Evolutionary conservation across 352 stramenopile species (phyloP).

Genomic region (Globisporangium alternatum): DNA sequence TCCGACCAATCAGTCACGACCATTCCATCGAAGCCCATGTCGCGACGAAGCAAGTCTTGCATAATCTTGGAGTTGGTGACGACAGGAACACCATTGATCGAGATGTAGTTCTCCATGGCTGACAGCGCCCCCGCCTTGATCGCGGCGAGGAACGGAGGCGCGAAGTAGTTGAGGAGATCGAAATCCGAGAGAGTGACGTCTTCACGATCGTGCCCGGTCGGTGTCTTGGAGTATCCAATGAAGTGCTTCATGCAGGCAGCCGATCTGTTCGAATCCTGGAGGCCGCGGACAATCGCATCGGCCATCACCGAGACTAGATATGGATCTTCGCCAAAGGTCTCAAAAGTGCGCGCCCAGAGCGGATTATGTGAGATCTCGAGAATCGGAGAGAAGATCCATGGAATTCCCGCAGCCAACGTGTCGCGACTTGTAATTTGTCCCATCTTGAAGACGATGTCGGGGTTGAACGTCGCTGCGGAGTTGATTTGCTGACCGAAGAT

Average conservation of each 20-base stretch:
- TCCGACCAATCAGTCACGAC: conserved; percentile 92
- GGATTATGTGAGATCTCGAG: conserved; percentile 86
- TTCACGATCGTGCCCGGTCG: conserved; percentile 77
- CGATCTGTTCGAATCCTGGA: conserved; percentile 66
- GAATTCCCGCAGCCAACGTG: conserved; percentile 83
- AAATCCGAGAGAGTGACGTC: conserved; percentile 73
- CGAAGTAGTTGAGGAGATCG: conserved; percentile 84
- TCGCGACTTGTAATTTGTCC: conserved; percentile 78
- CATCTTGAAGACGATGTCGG: conserved; percentile 59
- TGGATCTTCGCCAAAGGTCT: conserved; percentile 94
- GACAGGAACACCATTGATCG: conserved; percentile 91
- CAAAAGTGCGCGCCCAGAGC: conserved; percentile 87
- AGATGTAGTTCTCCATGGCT: conserved; percentile 94
- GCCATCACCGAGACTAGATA: conserved; percentile 81
- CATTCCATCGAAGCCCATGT: conserved; percentile 86
- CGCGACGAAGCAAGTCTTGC: conserved; percentile 73
- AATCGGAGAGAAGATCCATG: conserved; percentile 90
- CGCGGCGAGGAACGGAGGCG: conserved; percentile 79
- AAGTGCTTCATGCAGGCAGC: conserved; percentile 91
- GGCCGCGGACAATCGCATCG: conserved; percentile 66
- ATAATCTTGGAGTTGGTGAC: conserved; percentile 81
- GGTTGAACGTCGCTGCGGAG: conserved; percentile 86
- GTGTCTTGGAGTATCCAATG: conserved; percentile 85
- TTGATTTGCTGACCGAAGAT: conserved; percentile 91
- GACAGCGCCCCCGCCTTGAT: conserved; percentile 79